Conservation (phyloP, 2,329 filamentous ascomycete species). For the Talaromyces rugulosus region DNA sequence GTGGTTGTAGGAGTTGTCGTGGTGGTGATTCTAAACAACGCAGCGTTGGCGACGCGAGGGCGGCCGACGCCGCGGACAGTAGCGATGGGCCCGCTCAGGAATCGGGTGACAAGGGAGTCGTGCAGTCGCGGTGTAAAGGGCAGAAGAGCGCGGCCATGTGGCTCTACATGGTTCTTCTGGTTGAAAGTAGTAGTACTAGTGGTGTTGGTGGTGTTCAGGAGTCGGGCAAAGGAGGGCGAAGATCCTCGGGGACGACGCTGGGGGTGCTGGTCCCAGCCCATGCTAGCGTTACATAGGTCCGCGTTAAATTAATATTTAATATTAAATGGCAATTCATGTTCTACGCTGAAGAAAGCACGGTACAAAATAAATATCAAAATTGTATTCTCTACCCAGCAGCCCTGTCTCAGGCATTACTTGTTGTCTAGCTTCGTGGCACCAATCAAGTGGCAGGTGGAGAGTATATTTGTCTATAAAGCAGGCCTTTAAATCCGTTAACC, state of each 20-base stretch:
- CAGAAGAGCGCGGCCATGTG: constrained; percentile 8
- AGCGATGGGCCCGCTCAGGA: constrained; percentile 6
- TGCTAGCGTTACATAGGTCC: neutral
- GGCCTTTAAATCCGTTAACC: no score
- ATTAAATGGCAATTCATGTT: neutral
- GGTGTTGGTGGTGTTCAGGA: neutral
- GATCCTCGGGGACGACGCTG: neutral
- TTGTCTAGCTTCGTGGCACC: neutral
- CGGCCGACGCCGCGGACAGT: neutral
- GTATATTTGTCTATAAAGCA: neutral
- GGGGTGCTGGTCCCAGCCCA: neutral
- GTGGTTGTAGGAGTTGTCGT: constrained; percentile 16
- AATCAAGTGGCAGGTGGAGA: neutral
- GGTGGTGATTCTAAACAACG: constrained; percentile 1
- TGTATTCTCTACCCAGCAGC: neutral
- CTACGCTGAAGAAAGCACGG: no score
- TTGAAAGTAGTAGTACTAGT: neutral
- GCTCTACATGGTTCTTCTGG: constrained; percentile 9
- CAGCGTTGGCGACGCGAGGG: constrained; percentile 13
- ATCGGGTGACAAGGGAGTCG: constrained; percentile 16
- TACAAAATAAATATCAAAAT: no score
- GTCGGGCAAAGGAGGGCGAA: neutral
- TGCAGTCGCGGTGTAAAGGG: constrained; percentile 12
- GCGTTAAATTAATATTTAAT: neutral
- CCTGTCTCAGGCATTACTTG: neutral